Evolutionary conservation across 495 filamentous ascomycete genomes (phyloP).

Genomic region (Neurospora sp.): DNA sequence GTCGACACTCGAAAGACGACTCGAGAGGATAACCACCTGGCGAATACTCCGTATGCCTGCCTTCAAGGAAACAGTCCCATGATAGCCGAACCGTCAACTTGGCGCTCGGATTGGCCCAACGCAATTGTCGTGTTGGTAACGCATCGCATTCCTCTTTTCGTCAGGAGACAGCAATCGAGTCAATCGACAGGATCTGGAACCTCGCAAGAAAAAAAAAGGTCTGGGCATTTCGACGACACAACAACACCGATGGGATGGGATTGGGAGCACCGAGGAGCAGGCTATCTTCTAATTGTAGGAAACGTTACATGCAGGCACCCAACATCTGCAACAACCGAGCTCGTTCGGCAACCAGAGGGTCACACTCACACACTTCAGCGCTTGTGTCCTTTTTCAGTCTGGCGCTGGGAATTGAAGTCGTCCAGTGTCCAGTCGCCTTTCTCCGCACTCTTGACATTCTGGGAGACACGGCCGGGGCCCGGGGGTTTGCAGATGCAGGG

Average conservation of each 20-base stretch:
- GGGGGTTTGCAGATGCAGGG: neutral
- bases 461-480: neutral
- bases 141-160: neutral
- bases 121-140: neutral
- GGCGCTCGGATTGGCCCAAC: neutral
- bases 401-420: neutral
- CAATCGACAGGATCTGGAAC: neutral
- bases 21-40: neutral
- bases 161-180: neutral
- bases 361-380: neutral
- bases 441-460: neutral
- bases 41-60: neutral
- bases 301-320: neutral
- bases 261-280: neutral
- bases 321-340: neutral
- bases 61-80: neutral
- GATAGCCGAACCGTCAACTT: neutral
- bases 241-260: neutral
- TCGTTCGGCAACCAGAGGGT: neutral
- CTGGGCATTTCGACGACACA: neutral
- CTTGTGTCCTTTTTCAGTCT: neutral
- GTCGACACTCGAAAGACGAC: neutral
- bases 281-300: neutral
- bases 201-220: neutral
- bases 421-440: neutral